phyloP scores from a whole-genome alignment of 2,329 filamentous ascomycete species.

The Colletotrichum cuscutae region DNA sequence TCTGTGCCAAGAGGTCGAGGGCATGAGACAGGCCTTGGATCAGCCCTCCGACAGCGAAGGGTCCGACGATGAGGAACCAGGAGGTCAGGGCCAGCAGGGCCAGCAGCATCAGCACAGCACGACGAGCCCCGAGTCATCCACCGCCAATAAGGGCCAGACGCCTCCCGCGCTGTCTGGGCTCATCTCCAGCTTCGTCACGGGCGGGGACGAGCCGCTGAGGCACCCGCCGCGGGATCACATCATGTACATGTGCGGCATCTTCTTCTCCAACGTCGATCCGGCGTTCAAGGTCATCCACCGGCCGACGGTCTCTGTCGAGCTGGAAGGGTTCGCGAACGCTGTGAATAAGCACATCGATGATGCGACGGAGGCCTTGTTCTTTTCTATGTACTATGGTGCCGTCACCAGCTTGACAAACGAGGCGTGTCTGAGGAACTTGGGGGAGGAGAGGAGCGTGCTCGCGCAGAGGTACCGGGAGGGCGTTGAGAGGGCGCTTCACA shows the following conservation, averaged over 20 bases:
- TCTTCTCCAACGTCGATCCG: constrained; percentile 53
- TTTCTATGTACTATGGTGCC: constrained; percentile 55
- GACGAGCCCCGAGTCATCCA: constrained; percentile 44
- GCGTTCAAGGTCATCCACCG: constrained; percentile 56
- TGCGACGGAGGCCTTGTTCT: constrained; percentile 49
- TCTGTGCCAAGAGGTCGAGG: constrained; percentile 55
- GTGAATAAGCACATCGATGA: constrained; percentile 37
- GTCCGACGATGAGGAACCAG: constrained; percentile 41
- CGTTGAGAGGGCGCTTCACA: constrained; percentile 51
- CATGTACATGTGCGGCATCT: constrained; percentile 47
- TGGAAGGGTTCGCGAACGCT: constrained; percentile 42
- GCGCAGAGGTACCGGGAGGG: constrained; percentile 44
- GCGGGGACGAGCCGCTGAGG: constrained; percentile 3
- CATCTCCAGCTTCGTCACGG: constrained; percentile 24
- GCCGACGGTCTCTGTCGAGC: constrained; percentile 47
- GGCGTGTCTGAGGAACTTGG: constrained; percentile 45
- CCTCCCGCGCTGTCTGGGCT: constrained; percentile 41
- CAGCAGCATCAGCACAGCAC: neutral
- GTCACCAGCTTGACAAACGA: constrained; percentile 46
- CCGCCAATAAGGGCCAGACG: constrained; percentile 33
- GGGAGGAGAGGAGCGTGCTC: constrained; percentile 47
- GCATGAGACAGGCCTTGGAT: constrained; percentile 55
- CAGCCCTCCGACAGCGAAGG: constrained; percentile 53
- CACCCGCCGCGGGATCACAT: constrained; percentile 53
- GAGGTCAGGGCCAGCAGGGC: neutral